Base-by-base conservation (phyloP, 2,329 filamentous ascomycete species). In the Magnaporthiopsis rhizophila region DNA sequence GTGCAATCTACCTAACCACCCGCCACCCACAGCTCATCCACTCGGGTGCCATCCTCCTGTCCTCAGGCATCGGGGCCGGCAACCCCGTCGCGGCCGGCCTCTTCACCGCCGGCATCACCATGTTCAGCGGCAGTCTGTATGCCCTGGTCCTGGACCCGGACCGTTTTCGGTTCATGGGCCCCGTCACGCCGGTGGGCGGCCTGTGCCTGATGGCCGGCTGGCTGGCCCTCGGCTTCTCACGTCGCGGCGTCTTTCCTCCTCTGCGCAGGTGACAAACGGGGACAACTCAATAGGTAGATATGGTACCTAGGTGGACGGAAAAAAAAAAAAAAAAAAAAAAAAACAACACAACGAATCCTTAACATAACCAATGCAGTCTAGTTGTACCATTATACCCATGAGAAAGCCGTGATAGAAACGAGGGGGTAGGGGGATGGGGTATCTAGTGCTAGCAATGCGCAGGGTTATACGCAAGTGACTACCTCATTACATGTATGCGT, bases 71-170 rank as follows among this genome's bases (percentile, higher is more conserved):
- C 26, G 79, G 84, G 1, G 84, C 85, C 13, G 77, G 81, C 67
- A 83, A 85, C 69, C 83, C 81, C 38, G 69, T 86, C 28, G 85
- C 86, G 24, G 82, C 82, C 62, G 75, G 75, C 2, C 76, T 88
- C n/a, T 83, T 89, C 71, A 82, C 83, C 0, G 84, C 84, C 0
- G 87, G 87, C 62, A 89, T 89, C 78, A 84, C 84, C 4, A 81
- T 88, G 79, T 89, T 89, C 74, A 85, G 81, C 65, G 87, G 87
- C 2, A 85, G 81, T 70, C 81, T 90, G 67, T 90, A 90, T 72
- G 77, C 85, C 12, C 79, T 89, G 12, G 79, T 84, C 0, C 76
- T 89, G n/a, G 82, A 88, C 73, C 83, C 86, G 26, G 79, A 83
- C 69, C 76, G 80, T 34, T 88, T 87, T 75, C 83, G 81, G 70